Base-by-base conservation (phyloP, 2,329 filamentous ascomycete species). In the Aspergillus fructus region DNA sequence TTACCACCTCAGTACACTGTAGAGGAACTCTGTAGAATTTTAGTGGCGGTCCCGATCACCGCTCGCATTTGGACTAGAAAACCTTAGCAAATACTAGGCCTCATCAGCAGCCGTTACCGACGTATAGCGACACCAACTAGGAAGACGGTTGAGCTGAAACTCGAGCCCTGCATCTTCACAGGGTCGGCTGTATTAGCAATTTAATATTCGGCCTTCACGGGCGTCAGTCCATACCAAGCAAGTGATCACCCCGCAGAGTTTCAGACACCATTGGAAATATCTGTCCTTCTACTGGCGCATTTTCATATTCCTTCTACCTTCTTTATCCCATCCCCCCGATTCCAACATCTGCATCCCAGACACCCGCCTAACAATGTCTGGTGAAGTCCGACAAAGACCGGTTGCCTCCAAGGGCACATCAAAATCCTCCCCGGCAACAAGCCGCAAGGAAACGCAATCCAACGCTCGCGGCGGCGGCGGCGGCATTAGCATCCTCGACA, bases 401-500 rank as follows among this genome's bases (percentile, higher is more conserved):
- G 23, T 30, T 34, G 34, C 34, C 40, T 37, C 37, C 34, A 42
- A 40, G 24, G 41, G 51, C 19, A 17, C 52, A 33, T 55, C 17
- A 52, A 53, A 23, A 43, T 58, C 56, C 51, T 30, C 40, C 52
- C 46, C 58, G 43, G 55, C 59, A 43, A 53, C 55, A 55, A 40
- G 47, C n/a, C 27, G 56, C 42, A 47, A 45, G 45, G 43, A 53
- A 39, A 45, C 41, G 23, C 15, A 57, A 21, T 55, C 34, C 21
- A 50, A 30, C 34, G 30, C 42, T 33, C 39, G 12, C 53, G 9
- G 24, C 24, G 58, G 62, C 24, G 58, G 62, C 45, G 62, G 59
- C 34, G 68, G 71, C n/a, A 76, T 79, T 66, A 75, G 74, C 54
- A 45, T 78, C 41, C 66, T 91, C 34, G 90, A 93, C 71, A 73